These are phyloP conservation scores for Castanospermum australe DNA, from an alignment of 306 rosid genomes.

Conservation along the genomic window DNA sequence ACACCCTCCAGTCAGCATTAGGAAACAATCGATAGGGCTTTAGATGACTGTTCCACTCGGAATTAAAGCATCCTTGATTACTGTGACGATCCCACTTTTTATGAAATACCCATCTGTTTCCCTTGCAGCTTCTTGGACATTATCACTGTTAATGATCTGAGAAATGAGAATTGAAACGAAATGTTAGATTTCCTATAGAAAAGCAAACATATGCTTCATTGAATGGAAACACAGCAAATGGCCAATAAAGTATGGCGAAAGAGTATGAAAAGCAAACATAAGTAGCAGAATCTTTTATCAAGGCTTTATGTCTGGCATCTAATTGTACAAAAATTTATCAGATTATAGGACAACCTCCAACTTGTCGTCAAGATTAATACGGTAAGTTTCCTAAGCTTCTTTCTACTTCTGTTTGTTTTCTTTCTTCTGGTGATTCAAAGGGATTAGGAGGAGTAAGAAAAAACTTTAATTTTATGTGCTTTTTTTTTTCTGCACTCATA, in stretches of 20 bases:
- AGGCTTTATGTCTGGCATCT: neutral
- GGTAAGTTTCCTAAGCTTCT: neutral
- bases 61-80: conserved; percentile 94
- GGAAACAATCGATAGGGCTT: neutral
- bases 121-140: conserved; percentile 96
- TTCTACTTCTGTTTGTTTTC: too few species aligned
- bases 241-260: neutral
- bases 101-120: conserved; percentile 98
- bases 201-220: neutral
- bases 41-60: conserved; percentile 83
- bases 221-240: neutral
- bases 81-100: conserved; percentile 90
- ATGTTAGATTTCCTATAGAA: neutral
- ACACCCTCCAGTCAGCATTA: conserved; percentile 15
- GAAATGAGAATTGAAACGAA: conserved; percentile 15
- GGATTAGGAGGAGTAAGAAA: neutral
- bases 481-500: neutral
- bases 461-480: neutral
- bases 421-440: too few species aligned
- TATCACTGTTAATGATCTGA: conserved; percentile 81
- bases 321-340: neutral
- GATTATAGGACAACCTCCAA: neutral
- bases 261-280: neutral
- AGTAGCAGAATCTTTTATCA: neutral
- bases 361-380: neutral